Evolutionary conservation across 352 stramenopile species (phyloP).

Genomic region (Pythium plurisporium): DNA sequence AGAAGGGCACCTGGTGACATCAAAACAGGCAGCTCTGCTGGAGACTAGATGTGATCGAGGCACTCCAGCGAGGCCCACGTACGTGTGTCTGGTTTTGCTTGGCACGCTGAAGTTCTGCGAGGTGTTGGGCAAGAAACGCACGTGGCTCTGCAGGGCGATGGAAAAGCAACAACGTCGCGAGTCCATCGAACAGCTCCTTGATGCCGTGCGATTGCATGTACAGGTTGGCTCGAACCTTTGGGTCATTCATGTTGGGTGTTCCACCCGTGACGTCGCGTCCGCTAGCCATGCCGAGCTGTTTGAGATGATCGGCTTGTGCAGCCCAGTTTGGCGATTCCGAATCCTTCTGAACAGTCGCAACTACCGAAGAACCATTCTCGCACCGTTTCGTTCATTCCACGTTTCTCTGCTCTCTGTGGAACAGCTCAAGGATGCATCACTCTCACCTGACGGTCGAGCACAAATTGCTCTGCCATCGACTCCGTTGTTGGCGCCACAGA

Average conservation of each 20-base stretch:
- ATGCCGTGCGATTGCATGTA: constrained; percentile 65
- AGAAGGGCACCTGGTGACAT: constrained; percentile 49
- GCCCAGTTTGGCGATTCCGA: neutral
- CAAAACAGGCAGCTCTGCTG: no score
- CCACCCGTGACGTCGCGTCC: neutral
- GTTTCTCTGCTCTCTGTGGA: no score
- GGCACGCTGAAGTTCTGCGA: constrained; percentile 46
- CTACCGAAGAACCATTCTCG: no score
- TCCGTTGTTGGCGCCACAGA: no score
- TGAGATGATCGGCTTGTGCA: neutral
- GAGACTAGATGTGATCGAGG: no score
- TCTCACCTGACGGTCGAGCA: no score
- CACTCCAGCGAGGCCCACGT: constrained; percentile 1
- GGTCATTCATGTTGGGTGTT: constrained; percentile 52
- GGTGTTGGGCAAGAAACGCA: constrained; percentile 52
- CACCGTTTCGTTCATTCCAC: no score
- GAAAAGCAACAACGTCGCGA: constrained; percentile 62
- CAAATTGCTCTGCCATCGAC: no score
- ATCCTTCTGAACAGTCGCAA: neutral
- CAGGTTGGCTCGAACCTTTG: constrained; percentile 52
- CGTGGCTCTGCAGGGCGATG: constrained; percentile 57
- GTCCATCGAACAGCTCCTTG: constrained; percentile 61
- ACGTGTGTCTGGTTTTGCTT: constrained; percentile 57
- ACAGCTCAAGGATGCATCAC: no score
- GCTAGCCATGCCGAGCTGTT: neutral